Evolutionary conservation across 2,329 filamentous ascomycete species (phyloP), one percentile per base, ranked within the genome.

Genomic region (Neonectria coccinea): DNA sequence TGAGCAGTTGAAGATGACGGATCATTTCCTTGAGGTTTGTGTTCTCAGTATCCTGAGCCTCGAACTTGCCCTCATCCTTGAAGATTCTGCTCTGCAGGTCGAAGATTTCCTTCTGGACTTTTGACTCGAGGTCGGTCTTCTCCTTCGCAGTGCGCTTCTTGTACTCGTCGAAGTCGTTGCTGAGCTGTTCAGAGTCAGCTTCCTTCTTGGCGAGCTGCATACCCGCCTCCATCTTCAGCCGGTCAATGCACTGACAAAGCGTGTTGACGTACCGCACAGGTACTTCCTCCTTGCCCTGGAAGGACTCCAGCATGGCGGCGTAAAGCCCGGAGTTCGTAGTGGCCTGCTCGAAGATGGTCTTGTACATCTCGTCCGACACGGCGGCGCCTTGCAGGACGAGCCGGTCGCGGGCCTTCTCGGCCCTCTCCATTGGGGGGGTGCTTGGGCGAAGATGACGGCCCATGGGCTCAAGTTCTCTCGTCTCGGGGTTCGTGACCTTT

Each of bases 371-470:
- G n/a, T 29, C 2, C 5, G 62, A 44, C 10, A 72, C 22, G 0
- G 55, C 31, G 6, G 51, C 25, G 14, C 60, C 60, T 16, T 59
- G 42, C 5, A 61, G 44, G n/a, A 42, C n/a, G 12, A 72, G 55
- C 4, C 44, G n/a, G 11, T 64, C 25, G 5, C 65, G 20, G 6
- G 61, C 29, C 47, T 63, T 69, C 47, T 56, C 12, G 2, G 62
- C 66, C 33, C 57, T 54, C 31, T 68, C 61, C 7, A 56, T n/a
- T 0, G 68, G 68, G 31, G 62, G 70, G 20, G 64, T 72, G 27
- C 56, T 54, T 10, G 68, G 51, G 14, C 70, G 50, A 33, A 68
- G 16, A 14, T 69, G 62, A 14, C 22, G 20, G 2, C 62, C 62
- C 8, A 68, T n/a, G 5, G 67, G 57, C 33, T 63, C 31, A 12